Percentiles rank a stretch among this genome's conserved stretches.
These are phyloP conservation scores for Thozetella sp. DNA, from an alignment of 495 filamentous ascomycete genomes.

Conservation along the genomic window DNA sequence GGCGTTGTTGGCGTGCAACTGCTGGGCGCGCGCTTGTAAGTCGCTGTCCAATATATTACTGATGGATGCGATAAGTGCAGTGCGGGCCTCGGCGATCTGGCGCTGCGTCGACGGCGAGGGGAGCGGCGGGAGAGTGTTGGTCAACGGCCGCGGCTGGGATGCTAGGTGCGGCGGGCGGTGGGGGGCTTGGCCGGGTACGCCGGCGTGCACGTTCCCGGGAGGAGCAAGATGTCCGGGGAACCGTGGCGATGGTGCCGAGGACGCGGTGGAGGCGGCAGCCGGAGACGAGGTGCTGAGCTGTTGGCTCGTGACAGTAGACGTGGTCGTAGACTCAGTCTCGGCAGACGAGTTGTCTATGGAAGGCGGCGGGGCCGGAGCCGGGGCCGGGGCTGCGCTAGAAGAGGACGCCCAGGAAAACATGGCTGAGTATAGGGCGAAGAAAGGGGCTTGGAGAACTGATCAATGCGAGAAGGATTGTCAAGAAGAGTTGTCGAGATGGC, in stretches of 20 bases:
- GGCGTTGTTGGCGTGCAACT: conserved; percentile 71
- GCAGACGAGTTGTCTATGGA: neutral
- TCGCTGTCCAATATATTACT: conserved; percentile 72
- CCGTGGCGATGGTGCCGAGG: neutral
- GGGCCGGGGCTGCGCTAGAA: neutral
- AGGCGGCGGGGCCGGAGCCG: conserved; percentile 1
- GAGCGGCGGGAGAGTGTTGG: conserved; percentile 9
- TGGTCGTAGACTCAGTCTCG: conserved; percentile 3
- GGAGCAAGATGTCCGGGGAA: neutral
- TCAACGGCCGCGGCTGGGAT: conserved; percentile 7
- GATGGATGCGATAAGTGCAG: conserved; percentile 78
- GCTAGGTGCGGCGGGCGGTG: conserved; percentile 16
- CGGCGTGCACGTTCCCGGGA: neutral
- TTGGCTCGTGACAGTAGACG: neutral
- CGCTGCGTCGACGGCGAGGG: conserved; percentile 39
- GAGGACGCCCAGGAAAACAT: conserved; percentile 1
- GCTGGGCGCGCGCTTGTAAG: conserved; percentile 72
- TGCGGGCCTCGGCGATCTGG: conserved; percentile 64
- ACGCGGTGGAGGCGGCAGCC: neutral
- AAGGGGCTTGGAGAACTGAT: too few relatives aligned
- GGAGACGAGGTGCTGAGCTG: neutral
- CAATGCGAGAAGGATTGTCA: too few relatives aligned
- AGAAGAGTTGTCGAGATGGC: too few relatives aligned
- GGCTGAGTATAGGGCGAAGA: neutral
- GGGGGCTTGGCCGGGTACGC: neutral